Percentiles rank a stretch among this genome's conserved stretches.
phyloP scores from a whole-genome alignment of 2,329 filamentous ascomycete species.

The Neocucurbitaria cava region DNA sequence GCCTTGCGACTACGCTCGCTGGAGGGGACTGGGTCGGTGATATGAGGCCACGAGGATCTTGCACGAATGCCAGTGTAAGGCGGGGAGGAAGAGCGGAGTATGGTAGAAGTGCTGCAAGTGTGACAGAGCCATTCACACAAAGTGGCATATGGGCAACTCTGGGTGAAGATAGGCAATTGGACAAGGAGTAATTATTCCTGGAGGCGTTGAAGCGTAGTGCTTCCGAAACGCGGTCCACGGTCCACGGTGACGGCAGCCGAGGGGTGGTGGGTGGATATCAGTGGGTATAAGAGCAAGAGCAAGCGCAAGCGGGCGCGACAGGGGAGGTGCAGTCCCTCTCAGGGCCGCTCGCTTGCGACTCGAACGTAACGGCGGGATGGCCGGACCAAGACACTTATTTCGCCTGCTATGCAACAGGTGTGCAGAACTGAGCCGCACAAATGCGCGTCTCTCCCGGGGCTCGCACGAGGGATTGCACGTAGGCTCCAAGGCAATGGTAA shows the following conservation, averaged over 20 bases:
- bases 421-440: constrained; percentile 12
- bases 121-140: constrained; percentile 45
- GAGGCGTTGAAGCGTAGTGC: background rate
- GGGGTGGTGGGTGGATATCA: background rate
- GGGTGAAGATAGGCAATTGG: background rate
- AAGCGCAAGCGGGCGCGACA: background rate
- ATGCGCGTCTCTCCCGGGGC: constrained; percentile 19
- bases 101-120: constrained; percentile 24
- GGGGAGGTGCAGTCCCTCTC: constrained; percentile 9
- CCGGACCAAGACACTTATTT: background rate
- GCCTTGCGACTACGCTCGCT: constrained; percentile 37
- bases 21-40: constrained; percentile 44
- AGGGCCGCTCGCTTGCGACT: constrained; percentile 6
- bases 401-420: constrained; percentile 9
- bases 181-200: background rate
- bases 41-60: constrained; percentile 34
- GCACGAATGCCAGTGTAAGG: constrained; percentile 25
- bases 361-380: constrained; percentile 10
- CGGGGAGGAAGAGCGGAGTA: constrained; percentile 26
- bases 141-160: background rate
- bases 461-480: constrained; percentile 16
- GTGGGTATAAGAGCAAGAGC: constrained; percentile 1
- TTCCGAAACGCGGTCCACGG: background rate
- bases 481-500: constrained; percentile 17
- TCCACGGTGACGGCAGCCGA: background rate